Base-by-base conservation (phyloP, 73 alveolate species). In the Tetrahymena elliotti region DNA sequence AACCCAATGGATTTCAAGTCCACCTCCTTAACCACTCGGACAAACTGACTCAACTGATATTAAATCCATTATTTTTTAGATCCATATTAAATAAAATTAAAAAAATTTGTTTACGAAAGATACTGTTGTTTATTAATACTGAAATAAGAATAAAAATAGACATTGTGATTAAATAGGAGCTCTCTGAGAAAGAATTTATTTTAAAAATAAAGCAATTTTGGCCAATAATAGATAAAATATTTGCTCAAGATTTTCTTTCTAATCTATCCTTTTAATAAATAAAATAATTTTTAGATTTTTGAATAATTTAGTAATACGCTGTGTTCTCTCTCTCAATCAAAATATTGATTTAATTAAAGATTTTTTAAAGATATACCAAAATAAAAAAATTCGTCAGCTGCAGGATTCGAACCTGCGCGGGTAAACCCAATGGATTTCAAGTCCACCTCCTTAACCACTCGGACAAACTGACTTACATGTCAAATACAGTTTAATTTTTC, bases 351-450 rank as follows among this genome's bases (percentile, higher is more conserved):
- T n/a, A n/a, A n/a, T n/a, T n/a, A n/a, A n/a, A n/a, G n/a, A n/a
- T 47, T 47, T 47, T 47, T 47, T 8, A 47, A 47, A 8, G 2
- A 13, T 47, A 47, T 47, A 0, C 82, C 22, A 47, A 47, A 68
- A n/a, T 18, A 68, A 68, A 68, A 68, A 68, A 68, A 68, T 68
- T 68, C 95, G 96, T 84, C 97, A 95, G 96, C 97, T 95, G 97
- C 97, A 95, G 97, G 97, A 95, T 93, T 95, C 97, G 97, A 95
- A 95, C 97, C 97, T 95, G 97, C 97, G 97, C 96, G 97, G 96
- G 97, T 95, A 53, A 95, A 93, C 97, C 96, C 96, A 93, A 93
- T 95, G 97, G 97, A 95, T 93, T 95, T 95, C 97, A 95, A 95
- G 96, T 95, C 97, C 97, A 95, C 97, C 96, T 94, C 97, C 97